Evolutionary conservation across 2,329 filamentous ascomycete genomes (phyloP), one percentile per base, ranked within the genome.

Genomic region (Lachnum nothofagi): DNA sequence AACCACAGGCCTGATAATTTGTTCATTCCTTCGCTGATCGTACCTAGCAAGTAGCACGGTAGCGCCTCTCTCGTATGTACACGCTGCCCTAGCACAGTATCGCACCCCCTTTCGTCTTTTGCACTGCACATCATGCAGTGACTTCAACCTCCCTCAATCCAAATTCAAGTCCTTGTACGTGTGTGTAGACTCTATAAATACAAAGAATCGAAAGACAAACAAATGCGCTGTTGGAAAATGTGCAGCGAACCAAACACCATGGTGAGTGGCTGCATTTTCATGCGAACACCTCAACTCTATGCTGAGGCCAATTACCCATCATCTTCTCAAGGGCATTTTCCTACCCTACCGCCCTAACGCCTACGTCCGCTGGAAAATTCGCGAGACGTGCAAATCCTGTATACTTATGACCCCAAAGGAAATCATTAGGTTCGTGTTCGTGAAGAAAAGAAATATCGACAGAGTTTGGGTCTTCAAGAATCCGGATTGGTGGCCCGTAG

Each of bases 401-500:
- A 56, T 57, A 48, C 33, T 50, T 35, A 43, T 51, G 31, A 51
- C 19, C 24, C 44, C 25, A 43, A 56, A 49, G 44, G 46, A 54
- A 59, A 55, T 58, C 57, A 40, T 60, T 24, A 52, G 46, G 33
- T 44, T 60, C 58, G 56, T 60, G 29, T 60, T 43, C 51, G 49
- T 38, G 51, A 51, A 34, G 39, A 48, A 54, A 52, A 41, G 9
- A 48, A 51, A 46, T 46, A 27, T 23, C 37, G 22, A 25, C n/a
- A n/a, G 42, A 29, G 23, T 27, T 12, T 29, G 19, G 19, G 31
- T 46, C 46, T 40, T 42, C n/a, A 41, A 16, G 41, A 27, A 47
- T 84, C 80, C 3, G 81, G 80, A 59, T 85, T 85, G 24, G 72
- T 80, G 7, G 80, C 79, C 55, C 80, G 72, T n/a, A 85, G 70